Conservation (phyloP, 352 stramenopile genomes). For the Hyaloperonospora arabidopsidis region DNA sequence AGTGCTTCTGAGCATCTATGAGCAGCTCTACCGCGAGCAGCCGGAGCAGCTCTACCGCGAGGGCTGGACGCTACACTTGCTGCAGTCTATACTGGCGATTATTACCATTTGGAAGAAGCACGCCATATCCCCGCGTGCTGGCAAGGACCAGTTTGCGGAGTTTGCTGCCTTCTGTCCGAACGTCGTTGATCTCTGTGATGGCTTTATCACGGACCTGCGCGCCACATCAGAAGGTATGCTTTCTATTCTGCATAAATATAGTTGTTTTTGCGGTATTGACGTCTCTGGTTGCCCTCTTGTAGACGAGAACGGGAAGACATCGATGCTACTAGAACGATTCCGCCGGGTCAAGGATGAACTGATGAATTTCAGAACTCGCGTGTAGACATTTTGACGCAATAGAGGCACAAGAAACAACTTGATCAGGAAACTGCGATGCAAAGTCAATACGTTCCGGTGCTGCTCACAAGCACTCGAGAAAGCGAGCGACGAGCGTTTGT, state of each 20-base stretch:
- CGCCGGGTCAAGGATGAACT: slow-evolving; percentile 65
- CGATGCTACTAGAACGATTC: slow-evolving; percentile 61
- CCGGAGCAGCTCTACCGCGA: slow-evolving; percentile 64
- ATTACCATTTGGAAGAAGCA: slow-evolving; percentile 80
- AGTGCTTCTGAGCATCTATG: slow-evolving; percentile 68
- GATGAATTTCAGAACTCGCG: slow-evolving; percentile 58
- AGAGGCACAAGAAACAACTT: slow-evolving; percentile 7
- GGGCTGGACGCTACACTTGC: slow-evolving; percentile 71
- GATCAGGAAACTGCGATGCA: slow-evolving; percentile 12
- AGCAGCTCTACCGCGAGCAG: slow-evolving; percentile 71
- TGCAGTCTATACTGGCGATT: slow-evolving; percentile 67
- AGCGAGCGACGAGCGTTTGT: neutral
- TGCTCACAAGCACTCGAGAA: no score
- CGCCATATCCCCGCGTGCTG: slow-evolving; percentile 56
- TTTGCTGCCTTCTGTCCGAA: slow-evolving; percentile 74
- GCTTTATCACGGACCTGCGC: slow-evolving; percentile 75
- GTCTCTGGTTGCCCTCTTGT: slow-evolving; percentile 6
- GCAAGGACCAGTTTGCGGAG: slow-evolving; percentile 58
- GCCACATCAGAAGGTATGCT: slow-evolving; percentile 65
- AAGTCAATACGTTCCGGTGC: slow-evolving; percentile 2
- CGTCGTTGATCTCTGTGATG: slow-evolving; percentile 69
- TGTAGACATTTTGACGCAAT: slow-evolving; percentile 34
- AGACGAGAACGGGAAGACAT: slow-evolving; percentile 59
- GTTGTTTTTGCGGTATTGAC: slow-evolving; percentile 14
- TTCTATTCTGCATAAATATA: no score